phyloP scores from a whole-genome alignment of 2,329 filamentous ascomycete genomes.

The Alternaria dauci region DNA sequence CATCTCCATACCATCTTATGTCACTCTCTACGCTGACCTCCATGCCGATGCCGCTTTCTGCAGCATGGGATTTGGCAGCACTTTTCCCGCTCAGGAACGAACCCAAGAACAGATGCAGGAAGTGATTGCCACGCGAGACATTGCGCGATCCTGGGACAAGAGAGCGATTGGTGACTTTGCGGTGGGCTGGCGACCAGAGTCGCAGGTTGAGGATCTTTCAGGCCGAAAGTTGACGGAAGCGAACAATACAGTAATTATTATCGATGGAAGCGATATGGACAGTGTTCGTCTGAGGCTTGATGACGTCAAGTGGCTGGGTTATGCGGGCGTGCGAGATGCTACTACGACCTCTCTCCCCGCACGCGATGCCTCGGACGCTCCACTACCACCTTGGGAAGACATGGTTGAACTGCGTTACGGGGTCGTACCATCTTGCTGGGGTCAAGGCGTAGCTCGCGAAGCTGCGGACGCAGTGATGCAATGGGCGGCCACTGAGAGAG shows the following conservation, averaged over 20 bases:
- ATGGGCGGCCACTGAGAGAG: constrained; percentile 21
- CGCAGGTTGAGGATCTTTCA: not conserved
- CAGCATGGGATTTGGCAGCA: not conserved
- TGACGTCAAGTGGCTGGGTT: constrained; percentile 23
- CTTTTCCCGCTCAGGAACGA: constrained; percentile 1
- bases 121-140: constrained; percentile 21
- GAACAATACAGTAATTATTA: not conserved
- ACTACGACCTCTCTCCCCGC: constrained; percentile 27
- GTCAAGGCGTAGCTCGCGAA: constrained; percentile 25
- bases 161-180: constrained; percentile 25
- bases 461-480: constrained; percentile 29
- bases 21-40: constrained; percentile 5
- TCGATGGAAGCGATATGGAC: not conserved
- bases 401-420: constrained; percentile 32
- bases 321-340: constrained; percentile 30
- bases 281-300: not conserved
- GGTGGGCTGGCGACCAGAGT: constrained; percentile 17
- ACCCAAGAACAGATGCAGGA: constrained; percentile 20
- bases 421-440: constrained; percentile 21
- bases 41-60: not conserved
- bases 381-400: constrained; percentile 24
- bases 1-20: not conserved
- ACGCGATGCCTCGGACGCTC: constrained; percentile 8
- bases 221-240: not conserved
- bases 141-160: constrained; percentile 20